These are phyloP conservation scores for Vaccinium darrowii DNA, from an alignment of 148 eudicot species.

Conservation along the genomic window DNA sequence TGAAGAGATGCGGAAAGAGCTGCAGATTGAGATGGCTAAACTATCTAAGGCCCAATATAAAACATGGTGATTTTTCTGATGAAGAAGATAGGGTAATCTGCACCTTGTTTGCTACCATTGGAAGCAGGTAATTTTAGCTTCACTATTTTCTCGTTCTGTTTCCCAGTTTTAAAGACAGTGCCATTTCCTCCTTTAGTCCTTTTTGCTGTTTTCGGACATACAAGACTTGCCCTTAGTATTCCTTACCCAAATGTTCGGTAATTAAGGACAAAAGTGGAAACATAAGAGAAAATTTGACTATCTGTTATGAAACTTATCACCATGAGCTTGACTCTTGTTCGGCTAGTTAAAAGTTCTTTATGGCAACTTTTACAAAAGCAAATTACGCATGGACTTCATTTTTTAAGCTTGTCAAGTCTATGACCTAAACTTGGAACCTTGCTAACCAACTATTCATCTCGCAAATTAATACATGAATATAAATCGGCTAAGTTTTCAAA, in stretches of 20 bases:
- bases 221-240: background rate
- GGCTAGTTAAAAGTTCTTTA: background rate
- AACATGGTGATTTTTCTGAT: constrained; percentile 37
- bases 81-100: constrained; percentile 37
- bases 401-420: no score
- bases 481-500: background rate
- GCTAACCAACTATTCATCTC: background rate
- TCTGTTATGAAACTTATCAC: background rate
- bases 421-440: no score
- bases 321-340: background rate
- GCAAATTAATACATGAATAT: background rate
- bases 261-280: background rate
- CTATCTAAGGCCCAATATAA: constrained; percentile 36
- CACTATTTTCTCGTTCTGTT: background rate
- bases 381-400: no score
- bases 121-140: constrained; percentile 25
- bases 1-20: constrained; percentile 40
- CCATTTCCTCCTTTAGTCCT: background rate
- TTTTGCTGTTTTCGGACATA: constrained; percentile 16
- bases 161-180: background rate
- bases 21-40: constrained; percentile 40
- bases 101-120: constrained; percentile 31
- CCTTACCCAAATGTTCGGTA: background rate
- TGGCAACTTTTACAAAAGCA: background rate
- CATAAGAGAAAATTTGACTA: background rate